Percentiles rank a stretch among this genome's conserved stretches.
Evolutionary conservation across 225 moss, liverwort and hornwort genomes (phyloP).

Genomic region (Bryum argenteum): DNA sequence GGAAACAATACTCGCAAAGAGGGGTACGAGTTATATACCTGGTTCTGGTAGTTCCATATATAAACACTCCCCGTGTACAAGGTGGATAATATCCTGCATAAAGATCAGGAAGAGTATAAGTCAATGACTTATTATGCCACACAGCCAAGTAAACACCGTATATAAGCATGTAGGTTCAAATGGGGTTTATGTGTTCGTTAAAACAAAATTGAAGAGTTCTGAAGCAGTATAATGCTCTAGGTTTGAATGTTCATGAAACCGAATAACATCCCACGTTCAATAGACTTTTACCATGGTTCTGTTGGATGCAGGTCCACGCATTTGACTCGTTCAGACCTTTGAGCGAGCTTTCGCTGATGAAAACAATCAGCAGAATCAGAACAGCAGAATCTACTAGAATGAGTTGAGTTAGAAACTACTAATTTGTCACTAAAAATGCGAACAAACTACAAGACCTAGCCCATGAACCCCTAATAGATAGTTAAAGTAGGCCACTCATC

Average conservation of each 20-base stretch:
- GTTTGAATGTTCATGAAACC: neutral
- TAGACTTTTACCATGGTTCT: constrained; percentile 82
- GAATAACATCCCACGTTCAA: neutral
- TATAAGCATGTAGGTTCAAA: neutral
- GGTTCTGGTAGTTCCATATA: constrained; percentile 97
- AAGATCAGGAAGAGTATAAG: neutral
- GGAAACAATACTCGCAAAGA: neutral
- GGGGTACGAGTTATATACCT: constrained; percentile 48
- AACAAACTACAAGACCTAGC: constrained; percentile 4
- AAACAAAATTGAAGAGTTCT: neutral
- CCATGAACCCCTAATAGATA: constrained; percentile 9
- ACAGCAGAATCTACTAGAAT: neutral
- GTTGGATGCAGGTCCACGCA: constrained; percentile 99
- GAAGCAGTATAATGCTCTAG: neutral
- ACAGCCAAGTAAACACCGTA: constrained; percentile 16
- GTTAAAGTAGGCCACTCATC: neutral
- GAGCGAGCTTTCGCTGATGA: constrained; percentile 88
- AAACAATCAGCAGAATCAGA: constrained; percentile 22
- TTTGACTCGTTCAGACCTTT: constrained; percentile 95
- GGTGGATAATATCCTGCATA: constrained; percentile 89
- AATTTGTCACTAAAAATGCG: neutral
- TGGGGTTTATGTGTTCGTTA: neutral
- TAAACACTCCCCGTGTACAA: constrained; percentile 94
- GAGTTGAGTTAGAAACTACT: neutral
- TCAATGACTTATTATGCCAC: neutral